Conservation (phyloP, 345 rosid genomes). For the Citrus maxima region DNA sequence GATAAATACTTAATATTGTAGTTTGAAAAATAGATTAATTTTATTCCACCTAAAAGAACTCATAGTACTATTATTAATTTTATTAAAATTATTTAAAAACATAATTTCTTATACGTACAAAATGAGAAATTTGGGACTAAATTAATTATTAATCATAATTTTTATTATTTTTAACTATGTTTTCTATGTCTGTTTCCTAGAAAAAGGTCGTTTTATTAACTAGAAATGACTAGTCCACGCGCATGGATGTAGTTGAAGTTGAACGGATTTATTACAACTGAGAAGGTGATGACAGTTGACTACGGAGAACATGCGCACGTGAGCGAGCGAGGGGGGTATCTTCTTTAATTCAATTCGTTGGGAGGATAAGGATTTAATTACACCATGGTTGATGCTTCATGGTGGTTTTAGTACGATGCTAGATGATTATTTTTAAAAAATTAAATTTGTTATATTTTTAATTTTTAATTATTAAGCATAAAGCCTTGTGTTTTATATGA, state of each 20-base stretch:
- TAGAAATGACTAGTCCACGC: conserved; percentile 3
- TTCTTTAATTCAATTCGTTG: background rate
- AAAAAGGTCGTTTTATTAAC: background rate
- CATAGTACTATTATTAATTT: too few relatives aligned
- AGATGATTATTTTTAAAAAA: background rate
- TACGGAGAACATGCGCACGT: background rate
- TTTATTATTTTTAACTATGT: too few relatives aligned
- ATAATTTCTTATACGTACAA: too few relatives aligned
- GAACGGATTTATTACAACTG: background rate
- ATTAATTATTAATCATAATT: too few relatives aligned
- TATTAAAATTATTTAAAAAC: too few relatives aligned
- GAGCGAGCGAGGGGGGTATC: background rate
- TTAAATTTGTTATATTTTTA: too few relatives aligned
- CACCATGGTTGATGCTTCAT: background rate
- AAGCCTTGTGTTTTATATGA: too few relatives aligned
- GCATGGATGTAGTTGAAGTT: background rate
- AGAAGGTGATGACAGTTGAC: background rate
- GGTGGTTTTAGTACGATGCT: background rate
- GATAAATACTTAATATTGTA: too few relatives aligned
- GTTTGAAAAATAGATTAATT: too few relatives aligned
- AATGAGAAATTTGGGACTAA: too few relatives aligned
- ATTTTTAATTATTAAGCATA: background rate
- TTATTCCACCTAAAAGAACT: too few relatives aligned
- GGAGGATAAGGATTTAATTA: background rate
- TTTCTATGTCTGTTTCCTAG: too few relatives aligned